Evolutionary conservation across 2,329 filamentous ascomycete genomes (phyloP).

Genomic region (Fusarium pseudoanthophilum): DNA sequence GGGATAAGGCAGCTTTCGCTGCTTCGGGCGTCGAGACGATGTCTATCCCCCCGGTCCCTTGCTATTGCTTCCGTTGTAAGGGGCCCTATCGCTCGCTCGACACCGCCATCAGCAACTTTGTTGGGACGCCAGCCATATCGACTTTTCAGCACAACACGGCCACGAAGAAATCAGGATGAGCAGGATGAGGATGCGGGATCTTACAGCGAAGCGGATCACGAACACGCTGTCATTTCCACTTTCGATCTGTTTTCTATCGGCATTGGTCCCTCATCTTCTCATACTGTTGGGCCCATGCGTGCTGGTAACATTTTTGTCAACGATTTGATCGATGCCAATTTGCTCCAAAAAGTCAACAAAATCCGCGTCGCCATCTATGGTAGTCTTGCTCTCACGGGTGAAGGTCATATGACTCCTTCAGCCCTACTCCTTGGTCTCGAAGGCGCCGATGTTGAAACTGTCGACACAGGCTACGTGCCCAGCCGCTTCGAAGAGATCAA

Average conservation of each 20-base stretch:
- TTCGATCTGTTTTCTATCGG: conserved; percentile 64
- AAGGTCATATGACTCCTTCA: conserved; percentile 64
- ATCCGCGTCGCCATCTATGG: conserved; percentile 62
- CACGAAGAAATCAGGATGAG: conserved; percentile 1
- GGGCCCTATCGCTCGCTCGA: conserved; percentile 21
- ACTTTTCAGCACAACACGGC: conserved; percentile 23
- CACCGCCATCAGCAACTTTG: neutral
- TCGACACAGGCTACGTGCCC: conserved; percentile 61
- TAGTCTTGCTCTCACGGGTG: conserved; percentile 61
- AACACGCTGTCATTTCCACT: conserved; percentile 63
- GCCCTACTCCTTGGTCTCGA: conserved; percentile 62
- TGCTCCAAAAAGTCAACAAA: conserved; percentile 58
- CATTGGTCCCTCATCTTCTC: conserved; percentile 62
- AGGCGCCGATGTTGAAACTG: conserved; percentile 60
- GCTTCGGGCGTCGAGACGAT: conserved; percentile 30
- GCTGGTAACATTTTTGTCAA: conserved; percentile 63
- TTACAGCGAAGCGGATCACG: conserved; percentile 61
- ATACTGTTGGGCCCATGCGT: conserved; percentile 63
- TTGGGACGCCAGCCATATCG: conserved; percentile 2
- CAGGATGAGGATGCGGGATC: conserved; percentile 48
- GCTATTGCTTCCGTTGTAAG: conserved; percentile 13
- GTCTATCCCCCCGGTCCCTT: conserved; percentile 28
- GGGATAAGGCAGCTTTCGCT: conserved; percentile 36
- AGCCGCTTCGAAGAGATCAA: conserved; percentile 59
- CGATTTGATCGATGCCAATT: conserved; percentile 57